phyloP scores from a whole-genome alignment of 2,329 filamentous ascomycete genomes.

The Pseudopyricularia javanii region DNA sequence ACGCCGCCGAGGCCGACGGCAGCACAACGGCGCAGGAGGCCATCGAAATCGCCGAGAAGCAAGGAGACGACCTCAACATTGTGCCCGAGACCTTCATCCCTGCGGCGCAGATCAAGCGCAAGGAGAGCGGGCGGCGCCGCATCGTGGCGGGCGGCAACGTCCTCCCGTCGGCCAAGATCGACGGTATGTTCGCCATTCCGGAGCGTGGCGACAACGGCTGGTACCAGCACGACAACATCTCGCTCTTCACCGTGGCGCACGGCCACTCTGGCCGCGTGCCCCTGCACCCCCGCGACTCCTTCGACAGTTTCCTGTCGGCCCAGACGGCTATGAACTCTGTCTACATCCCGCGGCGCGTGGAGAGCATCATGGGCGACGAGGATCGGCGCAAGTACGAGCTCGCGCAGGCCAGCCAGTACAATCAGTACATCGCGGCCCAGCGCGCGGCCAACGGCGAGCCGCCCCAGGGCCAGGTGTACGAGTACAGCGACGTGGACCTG shows the following conservation, averaged over 20 bases:
- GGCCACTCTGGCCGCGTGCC: constrained; percentile 23
- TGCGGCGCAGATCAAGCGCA: constrained; percentile 29
- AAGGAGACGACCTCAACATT: constrained; percentile 81
- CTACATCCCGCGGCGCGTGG: constrained; percentile 54
- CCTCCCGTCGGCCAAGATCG: constrained; percentile 61
- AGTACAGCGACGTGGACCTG: constrained; percentile 32
- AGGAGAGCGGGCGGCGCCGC: constrained; percentile 15
- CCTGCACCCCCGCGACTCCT: constrained; percentile 47
- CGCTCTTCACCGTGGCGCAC: constrained; percentile 38
- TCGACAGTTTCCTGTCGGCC: constrained; percentile 51
- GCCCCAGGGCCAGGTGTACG: constrained; percentile 32
- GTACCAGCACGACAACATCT: constrained; percentile 59
- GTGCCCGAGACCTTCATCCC: constrained; percentile 73
- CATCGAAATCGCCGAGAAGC: constrained; percentile 66
- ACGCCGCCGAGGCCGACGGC: constrained; percentile 69
- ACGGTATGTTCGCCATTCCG: constrained; percentile 67
- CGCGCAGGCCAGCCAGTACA: constrained; percentile 44
- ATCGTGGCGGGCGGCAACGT: constrained; percentile 33
- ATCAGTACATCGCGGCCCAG: constrained; percentile 15
- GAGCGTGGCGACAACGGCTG: constrained; percentile 55
- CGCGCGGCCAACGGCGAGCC: constrained; percentile 12
- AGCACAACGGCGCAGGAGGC: constrained; percentile 69
- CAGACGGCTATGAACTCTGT: constrained; percentile 47
- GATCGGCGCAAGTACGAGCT: constrained; percentile 63
- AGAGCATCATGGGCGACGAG: constrained; percentile 68